phyloP scores from a whole-genome alignment of 78 protist genomes.

The Dictyostelium purpureum region DNA sequence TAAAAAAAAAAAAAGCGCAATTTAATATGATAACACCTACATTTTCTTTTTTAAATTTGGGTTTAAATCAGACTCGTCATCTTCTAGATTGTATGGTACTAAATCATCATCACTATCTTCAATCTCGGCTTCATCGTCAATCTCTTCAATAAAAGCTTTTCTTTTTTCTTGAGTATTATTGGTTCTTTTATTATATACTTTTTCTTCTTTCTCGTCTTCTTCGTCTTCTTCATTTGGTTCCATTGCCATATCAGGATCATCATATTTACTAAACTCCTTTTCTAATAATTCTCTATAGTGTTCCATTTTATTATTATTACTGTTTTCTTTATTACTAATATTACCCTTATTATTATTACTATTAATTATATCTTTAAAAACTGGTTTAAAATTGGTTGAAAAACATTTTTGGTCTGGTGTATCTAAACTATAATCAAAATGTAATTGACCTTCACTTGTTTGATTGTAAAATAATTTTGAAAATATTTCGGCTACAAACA shows the following conservation, averaged over 20 bases:
- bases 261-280: slow-evolving; percentile 65
- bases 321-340: neutral
- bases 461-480: slow-evolving; percentile 7
- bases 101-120: slow-evolving; percentile 10
- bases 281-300: slow-evolving; percentile 23
- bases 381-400: neutral
- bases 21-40: neutral
- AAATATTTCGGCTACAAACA: slow-evolving; percentile 48
- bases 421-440: slow-evolving; percentile 3
- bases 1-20: neutral
- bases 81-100: slow-evolving; percentile 56
- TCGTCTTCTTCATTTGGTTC: slow-evolving; percentile 23
- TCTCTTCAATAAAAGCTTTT: neutral
- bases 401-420: slow-evolving; percentile 17
- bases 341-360: neutral
- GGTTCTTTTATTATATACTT: neutral
- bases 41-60: slow-evolving; percentile 22
- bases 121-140: neutral
- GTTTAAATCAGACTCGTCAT: slow-evolving; percentile 78
- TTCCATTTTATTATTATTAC: neutral
- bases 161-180: neutral
- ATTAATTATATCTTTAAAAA: neutral
- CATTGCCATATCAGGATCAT: slow-evolving; percentile 66
- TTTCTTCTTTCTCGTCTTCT: neutral
- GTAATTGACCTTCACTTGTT: neutral